Base-by-base conservation (phyloP, 164 flowering plant genomes). In the Hamamelis virginiana region DNA sequence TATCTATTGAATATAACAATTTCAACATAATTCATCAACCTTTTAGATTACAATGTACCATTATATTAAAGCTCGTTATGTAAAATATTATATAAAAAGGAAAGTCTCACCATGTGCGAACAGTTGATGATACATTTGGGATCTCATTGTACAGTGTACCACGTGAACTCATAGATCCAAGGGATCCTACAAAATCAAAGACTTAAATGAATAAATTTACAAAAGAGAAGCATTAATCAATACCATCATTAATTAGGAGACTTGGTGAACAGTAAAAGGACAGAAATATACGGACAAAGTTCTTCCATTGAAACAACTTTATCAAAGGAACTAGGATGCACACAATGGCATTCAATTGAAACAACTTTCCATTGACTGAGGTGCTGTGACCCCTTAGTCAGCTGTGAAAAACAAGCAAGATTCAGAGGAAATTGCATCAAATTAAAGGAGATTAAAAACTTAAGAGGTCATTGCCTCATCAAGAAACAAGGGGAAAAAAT, bases 121-220 rank as follows among this genome's bases (percentile, higher is more conserved):
- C 75, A 72, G 57, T 68, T 43, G 88, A 70, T 66, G 83, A 66
- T 59, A 75, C 73, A 46, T 77, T 66, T 62, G 81, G 70, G 43
- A 46, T 59, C 33, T 86, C 78, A 70, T 79, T 75, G 78, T 92
- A 95, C 74, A 91, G 66, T 14, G 92, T 84, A 74, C 99, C 98
- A 68, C 58, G 75, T 57, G 95, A 87, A 72, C 92, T 86, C 84
- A 92, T 61, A 50, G 95, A 83, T 77, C 98, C 99, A 72, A 92
- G 93, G 57, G 97, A 85, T 44, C 98, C 98, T 95, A 85, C 65
- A 81, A 69, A 15, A n/a, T 21, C 38, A 78, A 62, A 43, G 22
- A 28, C 45, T 66, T 26, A 64, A 55, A 26, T 19, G 11, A 61
- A 65, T 46, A 45, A 46, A 59, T 4, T 18, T 1, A 46, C n/a